Evolutionary conservation across 2,329 filamentous ascomycete species (phyloP).

Genomic region (Tolypocladium inflatum): DNA sequence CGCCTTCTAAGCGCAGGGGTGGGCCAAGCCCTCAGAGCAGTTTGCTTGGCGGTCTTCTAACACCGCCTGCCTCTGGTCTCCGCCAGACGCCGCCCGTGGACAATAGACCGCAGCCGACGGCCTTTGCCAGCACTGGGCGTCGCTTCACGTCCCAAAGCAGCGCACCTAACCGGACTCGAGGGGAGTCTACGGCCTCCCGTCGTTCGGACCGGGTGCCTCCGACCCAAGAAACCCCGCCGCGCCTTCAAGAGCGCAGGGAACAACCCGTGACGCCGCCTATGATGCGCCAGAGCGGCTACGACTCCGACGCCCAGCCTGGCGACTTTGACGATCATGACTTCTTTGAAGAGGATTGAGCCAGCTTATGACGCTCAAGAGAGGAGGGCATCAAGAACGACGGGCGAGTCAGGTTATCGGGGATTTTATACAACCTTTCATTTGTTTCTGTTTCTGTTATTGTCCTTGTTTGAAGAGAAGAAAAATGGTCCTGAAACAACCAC

Average conservation of each 20-base stretch:
- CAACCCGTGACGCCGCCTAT: conserved; percentile 51
- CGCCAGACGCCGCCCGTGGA: conserved; percentile 47
- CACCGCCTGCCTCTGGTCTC: conserved; percentile 70
- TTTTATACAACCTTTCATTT: neutral
- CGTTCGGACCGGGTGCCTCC: conserved; percentile 30
- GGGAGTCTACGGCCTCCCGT: conserved; percentile 21
- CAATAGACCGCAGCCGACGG: conserved; percentile 42
- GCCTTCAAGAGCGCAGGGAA: conserved; percentile 24
- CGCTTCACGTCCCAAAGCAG: conserved; percentile 40
- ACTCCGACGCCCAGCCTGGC: conserved; percentile 49
- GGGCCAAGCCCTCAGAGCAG: conserved; percentile 42
- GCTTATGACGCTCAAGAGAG: neutral
- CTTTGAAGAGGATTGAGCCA: conserved; percentile 37
- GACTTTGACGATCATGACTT: conserved; percentile 52
- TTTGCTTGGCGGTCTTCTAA: conserved; percentile 73
- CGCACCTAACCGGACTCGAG: conserved; percentile 12
- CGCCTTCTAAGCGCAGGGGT: conserved; percentile 53
- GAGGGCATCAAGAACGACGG: neutral
- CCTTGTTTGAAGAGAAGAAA: neutral
- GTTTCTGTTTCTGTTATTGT: neutral
- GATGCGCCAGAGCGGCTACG: conserved; percentile 49
- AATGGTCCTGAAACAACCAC: neutral
- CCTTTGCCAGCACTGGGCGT: conserved; percentile 51
- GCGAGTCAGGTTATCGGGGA: neutral
- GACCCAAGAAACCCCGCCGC: conserved; percentile 31